Evolutionary conservation across 495 filamentous ascomycete genomes (phyloP).

Genomic region (Daldinia caldariorum): DNA sequence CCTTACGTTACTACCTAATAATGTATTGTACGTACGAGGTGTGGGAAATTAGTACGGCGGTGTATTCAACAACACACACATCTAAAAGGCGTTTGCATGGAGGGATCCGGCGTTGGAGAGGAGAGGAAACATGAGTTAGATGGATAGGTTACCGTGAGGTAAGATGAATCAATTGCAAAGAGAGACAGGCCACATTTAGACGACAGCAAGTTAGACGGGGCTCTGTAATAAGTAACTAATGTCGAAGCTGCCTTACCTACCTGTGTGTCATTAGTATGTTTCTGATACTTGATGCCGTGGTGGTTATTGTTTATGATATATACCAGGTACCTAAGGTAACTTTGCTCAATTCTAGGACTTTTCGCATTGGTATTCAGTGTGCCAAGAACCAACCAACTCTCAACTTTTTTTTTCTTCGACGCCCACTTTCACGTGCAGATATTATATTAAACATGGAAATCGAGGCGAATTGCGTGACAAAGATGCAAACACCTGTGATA

Average conservation of each 20-base stretch:
- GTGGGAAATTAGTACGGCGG: not conserved
- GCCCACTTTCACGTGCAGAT: not conserved
- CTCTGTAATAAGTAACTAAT: not conserved
- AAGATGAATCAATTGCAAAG: not conserved
- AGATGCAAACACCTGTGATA: not conserved
- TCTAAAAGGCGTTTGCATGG: conserved; percentile 6
- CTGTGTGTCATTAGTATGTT: not conserved
- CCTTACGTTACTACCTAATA: not conserved
- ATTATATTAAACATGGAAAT: not conserved
- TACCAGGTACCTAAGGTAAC: too few species aligned
- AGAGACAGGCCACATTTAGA: not conserved
- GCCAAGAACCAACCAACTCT: conserved; percentile 1
- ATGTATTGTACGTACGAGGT: not conserved
- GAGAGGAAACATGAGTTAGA: not conserved
- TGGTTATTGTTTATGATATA: not conserved
- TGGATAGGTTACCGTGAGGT: not conserved
- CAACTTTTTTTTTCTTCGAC: not conserved
- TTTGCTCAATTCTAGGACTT: not conserved
- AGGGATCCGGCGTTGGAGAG: conserved; percentile 2
- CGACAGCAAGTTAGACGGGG: not conserved
- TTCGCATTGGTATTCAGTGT: not conserved
- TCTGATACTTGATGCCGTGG: not conserved
- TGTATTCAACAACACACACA: not conserved
- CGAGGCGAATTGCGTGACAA: not conserved
- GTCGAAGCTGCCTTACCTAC: not conserved